phyloP scores from a whole-genome alignment of 2,329 filamentous ascomycete genomes.

The Colletotrichum lupini region DNA sequence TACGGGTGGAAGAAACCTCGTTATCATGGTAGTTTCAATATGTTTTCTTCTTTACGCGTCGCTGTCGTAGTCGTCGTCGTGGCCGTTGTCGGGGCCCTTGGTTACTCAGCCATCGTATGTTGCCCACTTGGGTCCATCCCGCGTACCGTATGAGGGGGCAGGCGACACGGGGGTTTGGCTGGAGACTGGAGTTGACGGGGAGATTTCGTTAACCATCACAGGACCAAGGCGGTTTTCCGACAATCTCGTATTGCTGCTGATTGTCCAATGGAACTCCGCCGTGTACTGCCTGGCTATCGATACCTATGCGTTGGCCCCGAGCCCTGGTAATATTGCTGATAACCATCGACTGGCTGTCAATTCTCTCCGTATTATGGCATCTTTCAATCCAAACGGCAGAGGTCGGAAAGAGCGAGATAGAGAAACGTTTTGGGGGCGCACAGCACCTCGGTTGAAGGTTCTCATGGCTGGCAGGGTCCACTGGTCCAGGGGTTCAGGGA shows the following conservation, averaged over 20 bases:
- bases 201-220: background rate
- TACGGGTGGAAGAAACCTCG: background rate
- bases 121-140: background rate
- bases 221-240: background rate
- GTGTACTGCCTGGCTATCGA: background rate
- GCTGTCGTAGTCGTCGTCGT: background rate
- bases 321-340: background rate
- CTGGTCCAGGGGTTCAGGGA: background rate
- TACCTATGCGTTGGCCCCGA: background rate
- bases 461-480: background rate
- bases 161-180: background rate
- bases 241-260: background rate
- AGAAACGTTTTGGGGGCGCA: background rate
- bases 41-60: background rate
- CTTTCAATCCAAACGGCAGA: background rate
- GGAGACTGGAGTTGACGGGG: background rate
- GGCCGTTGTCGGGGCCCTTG: background rate
- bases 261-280: background rate
- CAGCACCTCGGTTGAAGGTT: background rate
- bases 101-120: conserved; percentile 6
- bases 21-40: background rate
- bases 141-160: background rate
- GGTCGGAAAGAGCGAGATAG: background rate
- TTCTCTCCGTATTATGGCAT: background rate
- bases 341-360: background rate